These are phyloP conservation scores for Penicillium digitatum DNA, from an alignment of 2,329 filamentous ascomycete genomes.

Conservation along the genomic window DNA sequence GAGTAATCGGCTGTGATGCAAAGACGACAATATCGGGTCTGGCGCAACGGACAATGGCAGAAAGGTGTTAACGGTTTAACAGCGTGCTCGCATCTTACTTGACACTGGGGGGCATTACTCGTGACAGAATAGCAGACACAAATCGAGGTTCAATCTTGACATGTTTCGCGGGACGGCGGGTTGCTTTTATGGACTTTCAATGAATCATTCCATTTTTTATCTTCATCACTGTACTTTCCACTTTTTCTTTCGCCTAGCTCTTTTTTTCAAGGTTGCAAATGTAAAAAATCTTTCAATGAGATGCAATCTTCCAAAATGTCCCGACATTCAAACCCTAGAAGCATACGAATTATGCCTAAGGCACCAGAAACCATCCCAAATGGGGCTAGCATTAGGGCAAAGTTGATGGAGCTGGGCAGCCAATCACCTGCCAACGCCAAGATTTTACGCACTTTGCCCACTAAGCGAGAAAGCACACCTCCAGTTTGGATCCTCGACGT, in stretches of 20 bases:
- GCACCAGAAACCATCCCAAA: conserved; percentile 12
- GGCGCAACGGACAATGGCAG: conserved; percentile 37
- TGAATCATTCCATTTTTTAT: conserved; percentile 5
- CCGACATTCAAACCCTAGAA: background rate
- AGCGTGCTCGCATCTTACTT: conserved; percentile 20
- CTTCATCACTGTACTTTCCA: background rate
- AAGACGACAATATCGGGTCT: conserved; percentile 28
- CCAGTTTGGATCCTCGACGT: conserved; percentile 26
- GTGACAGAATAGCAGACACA: conserved; percentile 7
- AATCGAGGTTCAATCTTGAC: background rate
- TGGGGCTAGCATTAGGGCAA: conserved; percentile 40
- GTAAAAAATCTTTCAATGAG: conserved; percentile 3
- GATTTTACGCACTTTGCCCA: conserved; percentile 43
- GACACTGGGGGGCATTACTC: conserved; percentile 9
- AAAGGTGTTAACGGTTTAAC: conserved; percentile 36
- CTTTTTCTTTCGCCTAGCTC: conserved; percentile 3
- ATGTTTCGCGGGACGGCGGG: background rate
- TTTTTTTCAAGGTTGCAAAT: conserved; percentile 4
- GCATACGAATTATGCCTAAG: conserved; percentile 4
- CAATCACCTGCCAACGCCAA: conserved; percentile 35
- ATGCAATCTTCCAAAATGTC: background rate
- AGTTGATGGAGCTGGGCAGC: conserved; percentile 9
- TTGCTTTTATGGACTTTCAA: conserved; percentile 7
- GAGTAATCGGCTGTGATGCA: conserved; percentile 23
- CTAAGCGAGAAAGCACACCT: conserved; percentile 44